Evolutionary conservation across 495 filamentous ascomycete species (phyloP), one percentile per base, ranked within the genome.

Genomic region (Penicillium coffeae): DNA sequence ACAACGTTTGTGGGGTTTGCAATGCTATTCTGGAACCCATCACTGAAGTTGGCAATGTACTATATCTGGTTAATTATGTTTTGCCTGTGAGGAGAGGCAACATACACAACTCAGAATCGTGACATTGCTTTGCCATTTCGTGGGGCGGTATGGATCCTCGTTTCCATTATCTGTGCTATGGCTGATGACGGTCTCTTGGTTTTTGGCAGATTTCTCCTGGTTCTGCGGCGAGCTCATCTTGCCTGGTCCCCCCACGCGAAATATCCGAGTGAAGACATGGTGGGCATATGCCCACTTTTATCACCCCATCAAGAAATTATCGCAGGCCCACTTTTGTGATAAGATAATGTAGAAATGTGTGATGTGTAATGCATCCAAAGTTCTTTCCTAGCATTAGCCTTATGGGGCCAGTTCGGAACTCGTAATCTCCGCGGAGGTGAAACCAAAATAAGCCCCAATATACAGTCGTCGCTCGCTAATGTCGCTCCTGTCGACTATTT

Each of bases 21-120:
- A 12, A 68, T 48, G 8, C 33, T 41, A 33, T 68, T 70, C 42
- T 68, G 64, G 38, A 63, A 64, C 3, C 66, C 66, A 36, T 68
- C 66, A 33, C 62, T 68, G 57, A 70, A 68, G 40, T 70, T 68
- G 38, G 66, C 66, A 16, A 68, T 65, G 27, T 65, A 64, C 66
- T 70, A 37, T 3, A 25, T 4, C 42, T 2, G 3, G 25, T 56
- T 34, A 62, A 50, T 10, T 9, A 8, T 16, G 22, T 4, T 16
- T n/a, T 9, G n/a, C 34, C 6, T 8, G 14, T 9, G 21, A 3
- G 8, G 10, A 58, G n/a, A 34, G 45, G 48, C 3, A 21, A 41
- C 44, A 33, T 47, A 65, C 56, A 44, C 59, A 65, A 32, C 62
- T 63, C 2, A 63, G 12, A 4, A 65, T 50, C 8, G 62, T 65